A percentile compares a stretch with the other conserved stretches of the same genome.
These are phyloP conservation scores for Termitomyces sp. DNA, from an alignment of 768 basidiomycete genomes.

Conservation along the genomic window DNA sequence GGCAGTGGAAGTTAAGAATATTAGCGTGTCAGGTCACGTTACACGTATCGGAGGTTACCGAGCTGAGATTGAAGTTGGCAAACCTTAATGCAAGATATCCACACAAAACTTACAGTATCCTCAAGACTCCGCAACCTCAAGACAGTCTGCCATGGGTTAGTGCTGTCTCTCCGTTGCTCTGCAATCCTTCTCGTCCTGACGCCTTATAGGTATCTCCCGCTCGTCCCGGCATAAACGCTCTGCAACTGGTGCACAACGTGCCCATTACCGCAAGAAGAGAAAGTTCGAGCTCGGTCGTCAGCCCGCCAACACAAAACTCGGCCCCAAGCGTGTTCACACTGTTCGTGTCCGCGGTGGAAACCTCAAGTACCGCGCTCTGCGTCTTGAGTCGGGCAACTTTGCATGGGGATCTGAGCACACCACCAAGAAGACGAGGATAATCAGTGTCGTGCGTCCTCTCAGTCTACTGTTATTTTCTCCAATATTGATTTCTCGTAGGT, in stretches of 20 bases:
- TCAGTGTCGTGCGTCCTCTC: constrained; percentile 75
- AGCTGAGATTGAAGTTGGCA: constrained; percentile 28
- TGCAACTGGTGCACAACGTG: constrained; percentile 85
- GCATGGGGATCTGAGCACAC: constrained; percentile 96
- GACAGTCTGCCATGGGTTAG: constrained; percentile 73
- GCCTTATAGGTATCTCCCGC: constrained; percentile 83
- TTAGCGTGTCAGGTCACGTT: constrained; percentile 3
- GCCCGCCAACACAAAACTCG: constrained; percentile 95
- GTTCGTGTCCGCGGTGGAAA: constrained; percentile 97
- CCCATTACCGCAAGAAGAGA: constrained; percentile 99
- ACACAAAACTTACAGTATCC: constrained; percentile 40
- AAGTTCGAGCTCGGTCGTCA: constrained; percentile 99
- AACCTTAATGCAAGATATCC: constrained; percentile 50
- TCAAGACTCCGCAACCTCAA: constrained; percentile 58
- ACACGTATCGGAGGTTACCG: constrained; percentile 22
- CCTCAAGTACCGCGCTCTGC: constrained; percentile 91
- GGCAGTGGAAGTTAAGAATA: neutral
- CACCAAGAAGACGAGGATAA: constrained; percentile 94
- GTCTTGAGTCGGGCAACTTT: constrained; percentile 96
- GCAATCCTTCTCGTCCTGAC: constrained; percentile 9
- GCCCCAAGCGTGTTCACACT: constrained; percentile 89
- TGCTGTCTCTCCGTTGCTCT: constrained; percentile 23
- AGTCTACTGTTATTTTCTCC: neutral
- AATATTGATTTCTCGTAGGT: constrained; percentile 42
- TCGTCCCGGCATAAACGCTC: constrained; percentile 97